Base-by-base conservation (phyloP, 116 monocot genomes). In the Phalaenopsis hybrid region DNA sequence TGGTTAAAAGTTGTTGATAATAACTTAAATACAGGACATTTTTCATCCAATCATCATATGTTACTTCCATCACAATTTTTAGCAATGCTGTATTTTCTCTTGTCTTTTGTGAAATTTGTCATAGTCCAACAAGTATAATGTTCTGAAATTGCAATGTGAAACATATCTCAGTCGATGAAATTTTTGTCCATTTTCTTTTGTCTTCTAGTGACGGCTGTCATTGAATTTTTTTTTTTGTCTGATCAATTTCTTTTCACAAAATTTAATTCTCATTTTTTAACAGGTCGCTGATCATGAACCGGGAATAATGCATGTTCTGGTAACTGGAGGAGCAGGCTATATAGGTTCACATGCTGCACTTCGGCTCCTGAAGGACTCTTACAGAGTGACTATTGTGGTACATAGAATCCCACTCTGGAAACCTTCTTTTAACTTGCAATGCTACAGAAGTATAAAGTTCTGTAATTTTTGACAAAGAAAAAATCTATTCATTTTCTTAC, bases 381-480 rank as follows among this genome's bases (percentile, higher is more conserved):
- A 92, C 79, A 85, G 89, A 59, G 89, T 92, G 82, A 92, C 92
- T 37, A 89, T 89, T 75, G 89, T 92, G 89, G 92, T 91, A 91
- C 50, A 50, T 65, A 20, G 20, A 4, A 74, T 78, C 1, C 55
- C 8, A 2, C n/a, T 68, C 18, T 21, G 28, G 6, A 67, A 67
- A 67, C 67, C 3, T 67, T 28, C 8, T 67, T n/a, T 28, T 67
- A 8, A 23, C 28, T 23, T 67, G 28, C 23, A 67, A 25, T 67
- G 28, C 67, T 67, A 13, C 23, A 25, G 5, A 67, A 67, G 67
- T 21, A 67, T 67, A 67, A 28, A 9, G 25, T 67, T 25, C 67
- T 67, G 67, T 25, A 28, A 23, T 1, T 67, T 67, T 9, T n/a
- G 67, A 23, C 6, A 67, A 67, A 5, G 23, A 67, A 67, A 67